phyloP scores from a whole-genome alignment of 352 stramenopile species.

The Phytophthora pini region DNA sequence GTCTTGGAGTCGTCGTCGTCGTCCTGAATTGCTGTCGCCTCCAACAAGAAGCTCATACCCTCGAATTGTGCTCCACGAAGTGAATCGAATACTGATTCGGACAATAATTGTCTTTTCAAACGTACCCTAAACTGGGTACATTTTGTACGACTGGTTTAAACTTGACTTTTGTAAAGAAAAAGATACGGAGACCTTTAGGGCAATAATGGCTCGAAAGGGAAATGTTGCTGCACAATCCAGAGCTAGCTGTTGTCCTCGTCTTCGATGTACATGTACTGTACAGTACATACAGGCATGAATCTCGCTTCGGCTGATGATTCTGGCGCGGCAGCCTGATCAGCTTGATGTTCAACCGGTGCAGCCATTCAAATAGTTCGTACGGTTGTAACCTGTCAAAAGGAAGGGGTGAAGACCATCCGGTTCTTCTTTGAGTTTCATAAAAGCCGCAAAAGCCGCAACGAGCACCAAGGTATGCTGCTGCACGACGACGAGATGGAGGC shows the following conservation, averaged over 20 bases:
- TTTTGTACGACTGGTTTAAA: slow-evolving; percentile 6
- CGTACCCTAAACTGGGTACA: background rate
- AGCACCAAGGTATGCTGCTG: slow-evolving; percentile 24
- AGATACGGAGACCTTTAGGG: too few species aligned
- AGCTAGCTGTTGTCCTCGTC: background rate
- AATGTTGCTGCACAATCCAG: too few species aligned
- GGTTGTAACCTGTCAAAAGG: slow-evolving; percentile 25
- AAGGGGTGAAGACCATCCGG: slow-evolving; percentile 18
- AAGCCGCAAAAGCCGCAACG: slow-evolving; percentile 3
- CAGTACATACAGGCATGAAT: too few species aligned
- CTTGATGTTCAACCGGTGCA: slow-evolving; percentile 22
- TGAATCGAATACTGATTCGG: slow-evolving; percentile 15
- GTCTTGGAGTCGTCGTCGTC: slow-evolving; percentile 28
- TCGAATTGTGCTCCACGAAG: background rate
- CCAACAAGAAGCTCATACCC: slow-evolving; percentile 8
- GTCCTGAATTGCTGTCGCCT: slow-evolving; percentile 14
- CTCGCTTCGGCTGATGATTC: slow-evolving; percentile 4
- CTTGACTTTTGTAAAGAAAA: background rate
- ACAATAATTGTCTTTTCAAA: background rate
- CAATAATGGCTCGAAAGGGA: too few species aligned
- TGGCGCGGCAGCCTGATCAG: slow-evolving; percentile 9
- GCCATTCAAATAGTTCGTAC: slow-evolving; percentile 17
- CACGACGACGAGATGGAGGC: slow-evolving; percentile 46
- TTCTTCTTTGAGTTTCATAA: slow-evolving; percentile 13
- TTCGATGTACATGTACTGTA: background rate